Conservation (phyloP, 371 early-diverging fungal genomes). For the Parasitella parasitica region DNA sequence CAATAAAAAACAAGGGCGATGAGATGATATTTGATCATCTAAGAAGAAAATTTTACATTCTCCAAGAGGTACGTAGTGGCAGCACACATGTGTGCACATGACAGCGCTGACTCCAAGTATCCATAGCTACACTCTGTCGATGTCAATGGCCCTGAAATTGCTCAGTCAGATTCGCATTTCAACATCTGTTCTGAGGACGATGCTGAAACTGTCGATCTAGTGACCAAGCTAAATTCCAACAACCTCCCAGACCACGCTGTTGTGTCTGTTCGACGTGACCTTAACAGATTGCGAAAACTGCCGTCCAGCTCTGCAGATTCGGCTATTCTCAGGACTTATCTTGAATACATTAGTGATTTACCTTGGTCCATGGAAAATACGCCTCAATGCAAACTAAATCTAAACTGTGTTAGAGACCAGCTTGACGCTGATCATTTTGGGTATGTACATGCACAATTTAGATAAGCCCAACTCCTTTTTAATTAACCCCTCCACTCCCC, state of each 20-base stretch:
- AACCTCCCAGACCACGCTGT: constrained; percentile 65
- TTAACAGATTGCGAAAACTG: constrained; percentile 72
- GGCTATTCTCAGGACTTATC: constrained; percentile 73
- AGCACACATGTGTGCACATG: no score
- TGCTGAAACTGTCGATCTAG: constrained; percentile 65
- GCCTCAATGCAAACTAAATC: constrained; percentile 43
- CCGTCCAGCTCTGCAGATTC: constrained; percentile 76
- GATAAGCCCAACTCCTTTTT: no score
- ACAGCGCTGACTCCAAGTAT: background rate
- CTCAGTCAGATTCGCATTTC: background rate
- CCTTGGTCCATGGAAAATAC: constrained; percentile 66
- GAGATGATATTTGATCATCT: constrained; percentile 52
- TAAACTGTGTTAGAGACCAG: constrained; percentile 59
- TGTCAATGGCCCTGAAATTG: background rate
- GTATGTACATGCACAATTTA: constrained; percentile 15
- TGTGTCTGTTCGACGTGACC: constrained; percentile 63
- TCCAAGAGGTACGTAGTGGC: constrained; percentile 81
- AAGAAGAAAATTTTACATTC: constrained; percentile 76
- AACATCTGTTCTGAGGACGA: constrained; percentile 39
- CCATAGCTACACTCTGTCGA: background rate
- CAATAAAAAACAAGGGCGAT: constrained; percentile 13
- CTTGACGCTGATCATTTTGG: constrained; percentile 84
- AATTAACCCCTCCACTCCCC: background rate
- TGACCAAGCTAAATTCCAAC: constrained; percentile 52
- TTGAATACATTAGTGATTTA: constrained; percentile 75